Evolutionary conservation across 2,329 filamentous ascomycete species (phyloP).

Genomic region (Aspergillus sp.): DNA sequence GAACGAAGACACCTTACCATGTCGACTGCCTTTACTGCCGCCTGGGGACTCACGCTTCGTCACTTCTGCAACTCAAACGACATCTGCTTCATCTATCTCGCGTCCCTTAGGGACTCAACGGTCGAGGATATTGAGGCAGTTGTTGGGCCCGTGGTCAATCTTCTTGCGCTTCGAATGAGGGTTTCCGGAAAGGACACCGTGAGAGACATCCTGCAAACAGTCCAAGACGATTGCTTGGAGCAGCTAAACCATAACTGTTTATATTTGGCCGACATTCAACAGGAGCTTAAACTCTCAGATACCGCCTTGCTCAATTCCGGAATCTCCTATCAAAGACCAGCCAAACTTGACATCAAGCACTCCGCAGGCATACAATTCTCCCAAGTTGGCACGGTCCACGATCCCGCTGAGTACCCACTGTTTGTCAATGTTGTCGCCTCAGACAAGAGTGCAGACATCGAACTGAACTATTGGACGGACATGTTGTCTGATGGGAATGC

Average conservation of each 20-base stretch:
- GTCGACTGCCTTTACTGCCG: conserved; percentile 66
- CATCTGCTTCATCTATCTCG: conserved; percentile 57
- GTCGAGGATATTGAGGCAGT: conserved; percentile 47
- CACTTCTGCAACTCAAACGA: conserved; percentile 70
- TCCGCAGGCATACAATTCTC: conserved; percentile 41
- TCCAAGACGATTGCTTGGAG: conserved; percentile 54
- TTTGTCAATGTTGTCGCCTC: conserved; percentile 55
- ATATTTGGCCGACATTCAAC: conserved; percentile 53
- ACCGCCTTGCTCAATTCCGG: conserved; percentile 53
- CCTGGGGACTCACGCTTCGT: conserved; percentile 70
- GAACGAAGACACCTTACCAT: conserved; percentile 52
- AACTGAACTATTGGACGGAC: conserved; percentile 49
- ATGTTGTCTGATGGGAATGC: conserved; percentile 45
- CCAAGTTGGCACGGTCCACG: conserved; percentile 47
- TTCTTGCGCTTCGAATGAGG: conserved; percentile 50
- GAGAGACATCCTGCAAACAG: conserved; percentile 43
- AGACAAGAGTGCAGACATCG: conserved; percentile 44
- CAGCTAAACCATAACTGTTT: conserved; percentile 50
- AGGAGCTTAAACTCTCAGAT: conserved; percentile 45
- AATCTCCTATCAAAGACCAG: conserved; percentile 52
- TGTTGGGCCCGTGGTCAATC: conserved; percentile 54
- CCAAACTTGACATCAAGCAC: conserved; percentile 31
- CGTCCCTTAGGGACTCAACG: conserved; percentile 46
- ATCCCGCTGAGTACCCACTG: conserved; percentile 55
- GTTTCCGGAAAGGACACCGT: conserved; percentile 39